Evolutionary conservation across 208 protist genomes (phyloP).

Genomic region (Trypanosoma melophagium): DNA sequence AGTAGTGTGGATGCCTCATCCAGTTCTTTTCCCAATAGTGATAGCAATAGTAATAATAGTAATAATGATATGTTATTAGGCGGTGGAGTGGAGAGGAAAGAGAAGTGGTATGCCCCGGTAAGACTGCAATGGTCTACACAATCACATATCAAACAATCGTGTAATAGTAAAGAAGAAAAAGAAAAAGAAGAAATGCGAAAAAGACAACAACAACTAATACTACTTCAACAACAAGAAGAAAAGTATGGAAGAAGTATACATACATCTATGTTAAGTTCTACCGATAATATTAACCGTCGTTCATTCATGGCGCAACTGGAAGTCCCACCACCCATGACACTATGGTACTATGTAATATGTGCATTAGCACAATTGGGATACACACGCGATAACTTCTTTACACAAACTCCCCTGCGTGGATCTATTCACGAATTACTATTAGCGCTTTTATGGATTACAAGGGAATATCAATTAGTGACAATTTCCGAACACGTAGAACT

Average conservation of each 20-base stretch:
- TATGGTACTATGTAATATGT: constrained; percentile 58
- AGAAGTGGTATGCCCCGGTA: not conserved
- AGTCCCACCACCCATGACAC: constrained; percentile 28
- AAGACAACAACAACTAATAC: not conserved
- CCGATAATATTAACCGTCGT: not conserved
- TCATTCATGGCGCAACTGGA: constrained; percentile 13
- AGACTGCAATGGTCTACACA: constrained; percentile 15
- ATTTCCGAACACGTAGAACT: constrained; percentile 73
- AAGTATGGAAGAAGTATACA: not conserved
- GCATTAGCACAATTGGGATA: constrained; percentile 66
- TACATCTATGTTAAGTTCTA: too few species aligned
- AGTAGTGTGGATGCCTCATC: not conserved
- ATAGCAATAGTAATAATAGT: not conserved
- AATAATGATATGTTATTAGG: constrained; percentile 1
- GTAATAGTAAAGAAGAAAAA: not conserved
- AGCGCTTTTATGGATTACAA: constrained; percentile 76
- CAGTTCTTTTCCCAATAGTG: not conserved
- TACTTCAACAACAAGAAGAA: not conserved
- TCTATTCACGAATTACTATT: constrained; percentile 67
- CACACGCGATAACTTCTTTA: constrained; percentile 56
- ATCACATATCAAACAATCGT: not conserved
- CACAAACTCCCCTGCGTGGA: constrained; percentile 49
- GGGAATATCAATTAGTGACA: constrained; percentile 57
- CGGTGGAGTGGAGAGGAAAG: not conserved
- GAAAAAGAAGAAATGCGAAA: not conserved